phyloP scores from a whole-genome alignment of 768 basidiomycete species.

The Neoboletus brunneissimus region DNA sequence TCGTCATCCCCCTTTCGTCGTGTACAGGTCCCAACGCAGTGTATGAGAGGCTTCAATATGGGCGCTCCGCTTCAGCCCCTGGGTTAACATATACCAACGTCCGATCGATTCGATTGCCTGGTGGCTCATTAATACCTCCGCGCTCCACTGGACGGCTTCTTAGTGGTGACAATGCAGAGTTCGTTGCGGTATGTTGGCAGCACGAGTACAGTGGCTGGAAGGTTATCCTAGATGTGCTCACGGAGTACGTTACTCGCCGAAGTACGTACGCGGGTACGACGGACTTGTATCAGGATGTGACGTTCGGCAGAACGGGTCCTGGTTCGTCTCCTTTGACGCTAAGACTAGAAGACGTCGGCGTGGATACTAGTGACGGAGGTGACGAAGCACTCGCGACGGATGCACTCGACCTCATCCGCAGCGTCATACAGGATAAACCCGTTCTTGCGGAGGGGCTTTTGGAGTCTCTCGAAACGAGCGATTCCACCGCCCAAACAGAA shows the following conservation, averaged over 20 bases:
- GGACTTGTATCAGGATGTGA: conserved; percentile 48
- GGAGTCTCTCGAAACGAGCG: conserved; percentile 52
- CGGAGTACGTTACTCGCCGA: conserved; percentile 66
- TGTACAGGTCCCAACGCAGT: conserved; percentile 68
- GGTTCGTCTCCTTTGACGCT: conserved; percentile 42
- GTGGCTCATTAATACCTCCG: conserved; percentile 67
- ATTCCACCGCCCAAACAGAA: conserved; percentile 42
- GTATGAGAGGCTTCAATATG: conserved; percentile 66
- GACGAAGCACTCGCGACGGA: conserved; percentile 68
- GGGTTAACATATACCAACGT: conserved; percentile 63
- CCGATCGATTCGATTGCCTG: conserved; percentile 69
- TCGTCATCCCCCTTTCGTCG: conserved; percentile 60
- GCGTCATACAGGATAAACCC: conserved; percentile 70
- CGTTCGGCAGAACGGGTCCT: conserved; percentile 47
- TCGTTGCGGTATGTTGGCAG: conserved; percentile 72
- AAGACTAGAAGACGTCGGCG: conserved; percentile 63
- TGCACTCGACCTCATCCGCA: conserved; percentile 75
- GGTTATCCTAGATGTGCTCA: conserved; percentile 75
- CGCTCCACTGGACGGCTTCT: conserved; percentile 68
- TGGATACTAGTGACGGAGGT: conserved; percentile 61
- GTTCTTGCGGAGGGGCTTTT: conserved; percentile 62
- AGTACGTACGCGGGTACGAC: conserved; percentile 40
- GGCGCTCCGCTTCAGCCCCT: conserved; percentile 43
- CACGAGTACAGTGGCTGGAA: conserved; percentile 86
- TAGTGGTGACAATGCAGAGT: conserved; percentile 65